Evolutionary conservation across 106 monocot species (phyloP).

Genomic region (Dioscorea dumetorum): DNA sequence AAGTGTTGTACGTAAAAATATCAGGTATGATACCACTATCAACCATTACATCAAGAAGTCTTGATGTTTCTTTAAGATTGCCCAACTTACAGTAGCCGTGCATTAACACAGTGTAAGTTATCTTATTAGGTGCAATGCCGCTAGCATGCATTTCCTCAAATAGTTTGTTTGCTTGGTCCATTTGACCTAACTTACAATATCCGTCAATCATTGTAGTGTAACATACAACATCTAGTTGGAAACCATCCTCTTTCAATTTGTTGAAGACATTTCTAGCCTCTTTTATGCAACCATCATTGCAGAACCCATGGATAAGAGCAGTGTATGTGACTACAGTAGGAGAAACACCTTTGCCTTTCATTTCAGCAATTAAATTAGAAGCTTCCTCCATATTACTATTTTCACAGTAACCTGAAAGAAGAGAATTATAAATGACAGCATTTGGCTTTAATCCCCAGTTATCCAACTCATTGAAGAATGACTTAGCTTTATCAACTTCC

Average conservation of each 20-base stretch:
- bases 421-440: constrained; percentile 69
- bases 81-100: constrained; percentile 52
- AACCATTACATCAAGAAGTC: constrained; percentile 67
- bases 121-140: constrained; percentile 65
- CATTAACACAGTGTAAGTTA: constrained; percentile 84
- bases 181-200: constrained; percentile 61
- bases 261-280: constrained; percentile 50
- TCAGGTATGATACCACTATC: constrained; percentile 51
- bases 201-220: constrained; percentile 77
- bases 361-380: constrained; percentile 49
- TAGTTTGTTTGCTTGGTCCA: constrained; percentile 44
- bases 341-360: constrained; percentile 53
- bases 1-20: constrained; percentile 50
- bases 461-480: constrained; percentile 48
- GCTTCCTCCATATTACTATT: constrained; percentile 40
- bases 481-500: constrained; percentile 54
- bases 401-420: constrained; percentile 55
- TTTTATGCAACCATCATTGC: constrained; percentile 49
- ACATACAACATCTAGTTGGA: constrained; percentile 60
- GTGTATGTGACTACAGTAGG: constrained; percentile 64
- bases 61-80: constrained; percentile 37
- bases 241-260: constrained; percentile 36
- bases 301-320: constrained; percentile 71
- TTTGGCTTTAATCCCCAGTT: constrained; percentile 49
- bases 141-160: constrained; percentile 50